phyloP scores from a whole-genome alignment of 225 moss, liverwort and hornwort genomes.

The Climacium dendroides region DNA sequence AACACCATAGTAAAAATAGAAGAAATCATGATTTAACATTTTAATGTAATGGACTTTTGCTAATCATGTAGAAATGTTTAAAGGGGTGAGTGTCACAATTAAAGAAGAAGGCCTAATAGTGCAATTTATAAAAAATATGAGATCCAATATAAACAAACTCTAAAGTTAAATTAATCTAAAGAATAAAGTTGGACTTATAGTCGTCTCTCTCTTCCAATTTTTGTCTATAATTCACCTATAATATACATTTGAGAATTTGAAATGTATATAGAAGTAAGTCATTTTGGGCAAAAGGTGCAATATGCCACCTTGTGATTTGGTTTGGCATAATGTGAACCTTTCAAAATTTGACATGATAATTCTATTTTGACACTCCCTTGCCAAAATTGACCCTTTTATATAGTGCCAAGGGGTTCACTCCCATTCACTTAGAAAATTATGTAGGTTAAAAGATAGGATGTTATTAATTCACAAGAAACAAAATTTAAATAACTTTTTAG shows the following conservation, averaged over 20 bases:
- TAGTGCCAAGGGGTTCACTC: not conserved
- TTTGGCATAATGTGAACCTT: not conserved
- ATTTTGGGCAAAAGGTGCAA: not conserved
- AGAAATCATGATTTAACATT: accelerated
- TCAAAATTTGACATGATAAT: not conserved
- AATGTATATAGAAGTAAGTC: not conserved
- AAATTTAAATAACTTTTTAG: not conserved
- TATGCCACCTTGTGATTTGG: not conserved
- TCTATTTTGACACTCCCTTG: not conserved
- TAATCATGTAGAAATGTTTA: not conserved
- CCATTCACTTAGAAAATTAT: not conserved
- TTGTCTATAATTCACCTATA: not conserved
- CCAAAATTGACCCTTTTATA: not conserved
- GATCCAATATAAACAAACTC: not conserved
- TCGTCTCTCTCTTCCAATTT: accelerated
- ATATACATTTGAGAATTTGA: not conserved
- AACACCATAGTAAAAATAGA: not conserved
- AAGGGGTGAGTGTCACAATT: not conserved
- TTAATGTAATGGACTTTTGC: not conserved
- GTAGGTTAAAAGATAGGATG: not conserved
- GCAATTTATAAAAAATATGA: not conserved
- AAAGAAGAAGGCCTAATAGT: not conserved
- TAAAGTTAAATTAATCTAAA: not conserved
- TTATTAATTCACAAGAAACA: not conserved
- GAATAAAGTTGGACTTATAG: not conserved